A percentile compares a stretch with the other conserved stretches of the same genome.
These are phyloP conservation scores for Saccharum officinarum DNA, from an alignment of 176 grass and related monocot species.

Conservation along the genomic window DNA sequence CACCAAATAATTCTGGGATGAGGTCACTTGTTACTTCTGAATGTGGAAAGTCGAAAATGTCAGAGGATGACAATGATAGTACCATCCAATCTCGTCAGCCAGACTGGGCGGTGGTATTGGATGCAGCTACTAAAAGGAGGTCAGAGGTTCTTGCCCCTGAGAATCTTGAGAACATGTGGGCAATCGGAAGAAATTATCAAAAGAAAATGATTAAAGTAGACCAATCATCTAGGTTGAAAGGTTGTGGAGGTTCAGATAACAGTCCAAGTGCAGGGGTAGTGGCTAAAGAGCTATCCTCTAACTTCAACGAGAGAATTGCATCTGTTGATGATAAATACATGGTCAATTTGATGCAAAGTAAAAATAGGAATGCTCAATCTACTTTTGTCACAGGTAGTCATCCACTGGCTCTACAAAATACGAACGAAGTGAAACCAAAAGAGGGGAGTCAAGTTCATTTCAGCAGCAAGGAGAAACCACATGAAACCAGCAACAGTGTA, in stretches of 20 bases:
- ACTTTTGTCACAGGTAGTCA: slow-evolving; percentile 44
- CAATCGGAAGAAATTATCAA: slow-evolving; percentile 94
- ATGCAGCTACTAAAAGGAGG: slow-evolving; percentile 91
- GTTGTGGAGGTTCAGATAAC: slow-evolving; percentile 22
- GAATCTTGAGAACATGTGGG: slow-evolving; percentile 99
- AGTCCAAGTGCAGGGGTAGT: slow-evolving; percentile 32
- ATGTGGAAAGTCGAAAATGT: slow-evolving; percentile 36
- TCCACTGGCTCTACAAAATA: slow-evolving; percentile 51
- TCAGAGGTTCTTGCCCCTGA: slow-evolving; percentile 91
- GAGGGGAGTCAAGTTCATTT: slow-evolving; percentile 33
- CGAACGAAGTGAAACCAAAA: slow-evolving; percentile 41
- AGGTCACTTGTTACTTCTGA: slow-evolving; percentile 36
- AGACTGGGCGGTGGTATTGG: slow-evolving; percentile 81
- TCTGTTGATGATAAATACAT: slow-evolving; percentile 94
- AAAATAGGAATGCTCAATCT: slow-evolving; percentile 53
- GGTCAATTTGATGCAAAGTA: slow-evolving; percentile 85
- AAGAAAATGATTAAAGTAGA: slow-evolving; percentile 82
- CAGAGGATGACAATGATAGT: slow-evolving; percentile 38
- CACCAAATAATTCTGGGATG: slow-evolving; percentile 35
- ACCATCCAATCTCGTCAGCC: slow-evolving; percentile 43
- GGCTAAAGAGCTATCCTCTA: slow-evolving; percentile 66
- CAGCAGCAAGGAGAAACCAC: slow-evolving; percentile 42
- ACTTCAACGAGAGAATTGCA: slow-evolving; percentile 75
- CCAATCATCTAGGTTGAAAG: slow-evolving; percentile 35
- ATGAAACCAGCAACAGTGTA: slow-evolving; percentile 27